Conservation (phyloP, 2,329 filamentous ascomycete genomes). For the Xylariaceae sp. region DNA sequence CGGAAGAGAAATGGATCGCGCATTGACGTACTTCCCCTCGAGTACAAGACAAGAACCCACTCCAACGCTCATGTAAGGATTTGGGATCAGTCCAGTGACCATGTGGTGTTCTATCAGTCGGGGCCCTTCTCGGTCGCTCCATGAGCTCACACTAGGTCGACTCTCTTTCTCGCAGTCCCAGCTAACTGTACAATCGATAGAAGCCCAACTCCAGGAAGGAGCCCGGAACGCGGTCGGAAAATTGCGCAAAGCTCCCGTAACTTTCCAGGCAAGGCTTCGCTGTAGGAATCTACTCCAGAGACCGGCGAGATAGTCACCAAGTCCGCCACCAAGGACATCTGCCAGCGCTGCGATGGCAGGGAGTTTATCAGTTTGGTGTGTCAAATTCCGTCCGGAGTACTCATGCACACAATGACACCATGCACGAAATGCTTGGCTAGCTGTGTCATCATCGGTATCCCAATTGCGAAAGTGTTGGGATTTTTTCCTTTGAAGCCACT, state of each 20-base stretch:
- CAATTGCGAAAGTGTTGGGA: too few relatives aligned
- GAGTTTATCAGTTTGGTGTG: background rate
- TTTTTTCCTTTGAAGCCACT: too few relatives aligned
- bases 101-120: too few relatives aligned
- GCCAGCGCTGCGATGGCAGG: background rate
- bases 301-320: background rate
- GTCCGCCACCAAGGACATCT: background rate
- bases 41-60: too few relatives aligned
- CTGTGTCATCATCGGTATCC: too few relatives aligned
- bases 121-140: too few relatives aligned
- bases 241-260: background rate
- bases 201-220: conserved; percentile 1
- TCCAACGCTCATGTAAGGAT: too few relatives aligned
- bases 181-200: conserved; percentile 1
- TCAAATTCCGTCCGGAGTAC: background rate
- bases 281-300: background rate
- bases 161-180: too few relatives aligned
- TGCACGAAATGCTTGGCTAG: background rate
- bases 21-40: too few relatives aligned
- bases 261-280: background rate
- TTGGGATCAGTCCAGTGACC: too few relatives aligned
- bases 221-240: background rate
- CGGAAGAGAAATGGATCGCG: background rate
- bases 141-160: too few relatives aligned
- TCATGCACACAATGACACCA: background rate